These are phyloP conservation scores for Aspergillus sparsus DNA, from an alignment of 495 filamentous ascomycete species.

Conservation along the genomic window DNA sequence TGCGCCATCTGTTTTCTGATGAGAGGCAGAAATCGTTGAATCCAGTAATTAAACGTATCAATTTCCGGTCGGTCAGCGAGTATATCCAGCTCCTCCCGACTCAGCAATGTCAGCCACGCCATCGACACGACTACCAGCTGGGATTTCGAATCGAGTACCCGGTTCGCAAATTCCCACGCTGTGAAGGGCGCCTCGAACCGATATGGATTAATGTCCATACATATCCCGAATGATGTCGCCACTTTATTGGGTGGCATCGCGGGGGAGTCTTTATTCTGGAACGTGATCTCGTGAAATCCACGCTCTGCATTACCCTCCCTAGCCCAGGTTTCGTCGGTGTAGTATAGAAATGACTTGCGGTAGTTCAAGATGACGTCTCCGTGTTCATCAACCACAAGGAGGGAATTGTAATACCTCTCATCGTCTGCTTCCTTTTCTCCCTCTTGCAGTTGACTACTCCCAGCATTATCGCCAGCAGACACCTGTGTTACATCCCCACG, in stretches of 20 bases:
- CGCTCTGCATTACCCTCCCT: constrained; percentile 67
- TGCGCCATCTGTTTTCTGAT: constrained; percentile 53
- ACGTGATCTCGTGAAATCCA: constrained; percentile 40
- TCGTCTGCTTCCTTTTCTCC: constrained; percentile 5
- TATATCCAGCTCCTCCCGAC: constrained; percentile 48
- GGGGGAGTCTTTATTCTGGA: constrained; percentile 20
- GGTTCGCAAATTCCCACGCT: constrained; percentile 83
- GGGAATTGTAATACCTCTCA: constrained; percentile 73
- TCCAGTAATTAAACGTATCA: constrained; percentile 86
- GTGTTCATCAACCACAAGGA: constrained; percentile 70
- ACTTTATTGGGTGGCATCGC: constrained; percentile 27
- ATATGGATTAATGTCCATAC: constrained; percentile 75
- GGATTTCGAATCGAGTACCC: constrained; percentile 63
- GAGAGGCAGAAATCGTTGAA: constrained; percentile 77
- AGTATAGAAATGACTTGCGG: constrained; percentile 86
- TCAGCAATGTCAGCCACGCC: constrained; percentile 75
- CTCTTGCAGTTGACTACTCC: background rate
- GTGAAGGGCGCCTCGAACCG: constrained; percentile 74
- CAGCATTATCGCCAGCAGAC: background rate
- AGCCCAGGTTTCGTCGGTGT: constrained; percentile 92
- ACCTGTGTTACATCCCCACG: background rate
- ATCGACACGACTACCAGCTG: constrained; percentile 80
- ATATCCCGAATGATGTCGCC: constrained; percentile 80
- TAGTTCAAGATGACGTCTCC: constrained; percentile 80
- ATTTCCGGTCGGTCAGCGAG: constrained; percentile 65